Base-by-base conservation (phyloP, 2,329 filamentous ascomycete genomes). In the Tricladium varicosporioides region DNA sequence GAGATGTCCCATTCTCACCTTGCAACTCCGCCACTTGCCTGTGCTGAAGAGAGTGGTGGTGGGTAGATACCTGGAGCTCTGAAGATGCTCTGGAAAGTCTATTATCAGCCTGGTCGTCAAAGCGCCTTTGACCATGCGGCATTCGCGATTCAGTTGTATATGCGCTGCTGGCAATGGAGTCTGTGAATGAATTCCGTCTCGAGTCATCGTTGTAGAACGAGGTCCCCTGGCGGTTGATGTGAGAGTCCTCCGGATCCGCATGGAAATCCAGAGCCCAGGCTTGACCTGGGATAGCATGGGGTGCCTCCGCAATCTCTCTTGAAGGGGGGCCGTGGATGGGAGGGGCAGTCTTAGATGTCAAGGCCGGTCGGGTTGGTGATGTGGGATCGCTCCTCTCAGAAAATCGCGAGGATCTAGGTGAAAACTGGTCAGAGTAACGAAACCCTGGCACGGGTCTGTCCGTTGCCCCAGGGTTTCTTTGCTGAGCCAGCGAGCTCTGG, bases 231-330 rank as follows among this genome's bases (percentile, higher is more conserved):
- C 66, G 60, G 32, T 56, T 65, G 48, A 76, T 74, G 57, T 82
- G 78, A 2, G 88, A 84, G 52, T 86, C 82, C 53, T 91, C 89
- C 42, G 56, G 52, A 11, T 51, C 52, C 9, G 56, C 53, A 27
- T 48, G 46, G 48, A 55, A 58, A 43, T 58, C 56, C 65, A 92
- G 92, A 63, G 89, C 89, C 89, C 89, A 93, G 4, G 89, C 87
- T 70, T 88, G 89, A 69, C 89, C 89, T 71, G 91, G 91, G 10
- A 88, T 92, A 5, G 89, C 89, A 70, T 91, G 87, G 31, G 88
- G 86, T 42, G 89, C 89, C 64, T 77, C 86, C 67, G 83, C 87
- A 75, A 80, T 89, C 67, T 76, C 83, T 73, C 79, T 82, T 53
- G 76, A 85, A 63, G 78, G 87, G 61, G 77, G 88, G 63, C 88